Percentiles rank a stretch among this genome's conserved stretches.
These are phyloP conservation scores for Trichoderma guizhouense DNA, from an alignment of 2,329 filamentous ascomycete species.

Conservation along the genomic window DNA sequence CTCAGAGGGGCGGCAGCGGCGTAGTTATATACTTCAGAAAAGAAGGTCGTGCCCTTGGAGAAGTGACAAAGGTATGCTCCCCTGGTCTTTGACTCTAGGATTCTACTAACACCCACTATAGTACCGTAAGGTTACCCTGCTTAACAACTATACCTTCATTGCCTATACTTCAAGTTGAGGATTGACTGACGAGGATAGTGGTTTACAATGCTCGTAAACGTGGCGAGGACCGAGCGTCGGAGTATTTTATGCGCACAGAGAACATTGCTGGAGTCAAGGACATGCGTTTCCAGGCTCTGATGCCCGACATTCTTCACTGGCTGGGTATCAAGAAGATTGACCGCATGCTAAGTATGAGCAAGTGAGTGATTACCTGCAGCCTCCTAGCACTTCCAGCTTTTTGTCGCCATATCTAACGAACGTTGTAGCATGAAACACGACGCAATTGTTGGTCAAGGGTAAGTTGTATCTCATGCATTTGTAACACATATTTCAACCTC, in stretches of 20 bases:
- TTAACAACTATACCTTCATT: conserved; percentile 9
- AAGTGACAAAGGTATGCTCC: conserved; percentile 81
- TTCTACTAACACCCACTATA: conserved; percentile 34
- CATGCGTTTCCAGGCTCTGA: conserved; percentile 97
- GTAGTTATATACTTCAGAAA: conserved; percentile 99
- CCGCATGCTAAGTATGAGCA: conserved; percentile 97
- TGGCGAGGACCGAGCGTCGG: conserved; percentile 74
- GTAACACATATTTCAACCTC: background rate
- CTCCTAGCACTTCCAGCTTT: background rate
- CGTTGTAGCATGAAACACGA: conserved; percentile 79
- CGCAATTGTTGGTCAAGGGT: conserved; percentile 80
- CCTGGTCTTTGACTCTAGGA: background rate
- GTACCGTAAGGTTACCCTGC: conserved; percentile 42
- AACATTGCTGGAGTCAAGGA: conserved; percentile 96
- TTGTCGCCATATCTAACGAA: background rate
- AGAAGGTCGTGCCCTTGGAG: conserved; percentile 88
- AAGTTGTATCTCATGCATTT: conserved; percentile 27
- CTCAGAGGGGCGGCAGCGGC: conserved; percentile 87
- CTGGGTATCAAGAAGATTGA: conserved; percentile 98
- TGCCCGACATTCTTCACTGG: conserved; percentile 98
- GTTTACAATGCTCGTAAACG: conserved; percentile 80
- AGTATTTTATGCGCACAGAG: conserved; percentile 97
- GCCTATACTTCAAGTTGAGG: background rate
- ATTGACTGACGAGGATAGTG: conserved; percentile 33
- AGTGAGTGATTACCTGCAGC: conserved; percentile 46